Conservation (phyloP, 2,329 filamentous ascomycete species). For the Penicillium brasilianum region DNA sequence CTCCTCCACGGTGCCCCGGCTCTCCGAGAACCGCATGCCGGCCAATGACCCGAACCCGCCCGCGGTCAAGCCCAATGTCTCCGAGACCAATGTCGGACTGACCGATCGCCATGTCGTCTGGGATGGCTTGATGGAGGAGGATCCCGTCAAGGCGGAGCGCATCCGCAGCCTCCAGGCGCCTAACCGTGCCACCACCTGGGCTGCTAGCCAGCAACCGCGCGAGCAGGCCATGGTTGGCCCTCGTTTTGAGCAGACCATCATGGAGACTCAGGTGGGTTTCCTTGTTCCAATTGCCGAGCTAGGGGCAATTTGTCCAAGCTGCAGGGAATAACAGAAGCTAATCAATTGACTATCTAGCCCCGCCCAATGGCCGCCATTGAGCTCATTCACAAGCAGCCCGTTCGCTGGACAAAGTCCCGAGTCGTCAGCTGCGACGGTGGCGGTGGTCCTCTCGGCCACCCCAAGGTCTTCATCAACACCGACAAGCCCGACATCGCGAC, state of each 20-base stretch:
- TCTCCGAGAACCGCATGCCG: constrained; percentile 49
- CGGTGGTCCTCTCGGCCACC: constrained; percentile 87
- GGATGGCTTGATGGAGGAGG: constrained; percentile 62
- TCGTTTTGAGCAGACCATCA: constrained; percentile 95
- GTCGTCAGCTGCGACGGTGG: constrained; percentile 90
- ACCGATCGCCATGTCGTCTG: constrained; percentile 53
- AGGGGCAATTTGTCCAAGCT: neutral
- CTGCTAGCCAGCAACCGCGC: constrained; percentile 80
- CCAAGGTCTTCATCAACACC: constrained; percentile 94
- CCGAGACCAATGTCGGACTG: constrained; percentile 65
- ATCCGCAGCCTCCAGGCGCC: constrained; percentile 76
- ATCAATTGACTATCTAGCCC: constrained; percentile 63
- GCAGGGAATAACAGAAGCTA: neutral
- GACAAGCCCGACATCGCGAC: constrained; percentile 93
- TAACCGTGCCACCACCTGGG: constrained; percentile 83
- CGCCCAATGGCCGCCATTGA: constrained; percentile 89
- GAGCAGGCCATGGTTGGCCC: constrained; percentile 88
- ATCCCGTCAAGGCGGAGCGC: constrained; percentile 59
- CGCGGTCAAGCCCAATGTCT: constrained; percentile 59
- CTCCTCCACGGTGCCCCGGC: constrained; percentile 50
- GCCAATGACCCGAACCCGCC: constrained; percentile 64
- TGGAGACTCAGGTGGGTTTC: constrained; percentile 78
- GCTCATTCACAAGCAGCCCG: constrained; percentile 93
- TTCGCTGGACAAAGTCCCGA: constrained; percentile 84
- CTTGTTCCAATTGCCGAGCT: neutral